A percentile compares a stretch with the other conserved stretches of the same genome.
Conservation (phyloP, 495 filamentous ascomycete genomes). For the Penicillium robsamsonii region DNA sequence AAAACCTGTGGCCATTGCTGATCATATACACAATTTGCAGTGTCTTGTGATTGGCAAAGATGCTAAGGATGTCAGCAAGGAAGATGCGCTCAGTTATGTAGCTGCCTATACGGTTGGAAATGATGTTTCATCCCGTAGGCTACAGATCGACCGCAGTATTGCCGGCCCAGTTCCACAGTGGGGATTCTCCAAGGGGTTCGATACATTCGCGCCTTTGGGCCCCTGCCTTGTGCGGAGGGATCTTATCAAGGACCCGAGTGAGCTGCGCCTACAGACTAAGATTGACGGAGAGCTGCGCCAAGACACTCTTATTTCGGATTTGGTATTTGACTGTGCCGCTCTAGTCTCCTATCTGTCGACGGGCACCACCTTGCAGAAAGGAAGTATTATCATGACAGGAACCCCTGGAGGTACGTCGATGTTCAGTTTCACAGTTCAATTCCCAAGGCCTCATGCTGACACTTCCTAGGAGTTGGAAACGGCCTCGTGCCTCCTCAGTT, state of each 20-base stretch:
- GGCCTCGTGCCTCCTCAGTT: neutral
- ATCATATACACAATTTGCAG: neutral
- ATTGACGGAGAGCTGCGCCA: constrained; percentile 58
- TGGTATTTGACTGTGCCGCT: constrained; percentile 66
- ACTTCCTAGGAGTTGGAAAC: neutral
- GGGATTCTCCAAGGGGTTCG: constrained; percentile 70
- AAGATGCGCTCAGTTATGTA: constrained; percentile 61
- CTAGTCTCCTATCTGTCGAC: constrained; percentile 65
- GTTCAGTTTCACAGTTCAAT: neutral
- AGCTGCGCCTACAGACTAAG: neutral
- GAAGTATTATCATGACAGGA: constrained; percentile 72
- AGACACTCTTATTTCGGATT: constrained; percentile 60
- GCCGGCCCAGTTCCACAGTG: constrained; percentile 60
- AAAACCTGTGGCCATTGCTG: neutral
- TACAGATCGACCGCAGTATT: constrained; percentile 19
- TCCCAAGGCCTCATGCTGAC: neutral
- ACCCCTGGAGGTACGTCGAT: constrained; percentile 39
- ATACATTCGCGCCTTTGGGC: constrained; percentile 33
- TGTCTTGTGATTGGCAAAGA: constrained; percentile 59
- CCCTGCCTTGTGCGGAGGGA: neutral
- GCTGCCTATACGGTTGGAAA: constrained; percentile 69
- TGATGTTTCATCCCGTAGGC: constrained; percentile 69
- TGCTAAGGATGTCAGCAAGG: constrained; percentile 59
- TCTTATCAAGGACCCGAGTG: neutral
- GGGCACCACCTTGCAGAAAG: constrained; percentile 66